Evolutionary conservation across 345 rosid genomes (phyloP).

Genomic region (Citrus mangshanensis): DNA sequence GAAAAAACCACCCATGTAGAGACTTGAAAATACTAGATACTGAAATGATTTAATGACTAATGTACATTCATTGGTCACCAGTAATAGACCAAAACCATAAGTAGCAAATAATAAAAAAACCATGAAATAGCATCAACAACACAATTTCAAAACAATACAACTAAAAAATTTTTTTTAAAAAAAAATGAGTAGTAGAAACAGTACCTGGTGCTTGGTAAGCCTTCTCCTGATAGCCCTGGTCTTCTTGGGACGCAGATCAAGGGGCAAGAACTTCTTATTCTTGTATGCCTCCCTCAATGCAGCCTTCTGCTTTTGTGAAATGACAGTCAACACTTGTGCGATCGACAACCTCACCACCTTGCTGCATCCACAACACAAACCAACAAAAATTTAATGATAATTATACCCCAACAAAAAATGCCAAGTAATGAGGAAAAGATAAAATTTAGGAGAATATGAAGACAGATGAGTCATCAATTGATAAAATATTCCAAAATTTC

Average conservation of each 20-base stretch:
- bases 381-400: not conserved
- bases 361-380: conserved; percentile 34
- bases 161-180: no score
- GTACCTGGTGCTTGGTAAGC: conserved; percentile 93
- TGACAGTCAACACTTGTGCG: conserved; percentile 88
- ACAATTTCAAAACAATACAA: not conserved
- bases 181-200: not conserved
- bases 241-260: conserved; percentile 95
- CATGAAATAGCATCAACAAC: not conserved
- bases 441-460: not conserved
- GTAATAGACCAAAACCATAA: not conserved
- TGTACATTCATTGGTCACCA: not conserved
- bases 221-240: conserved; percentile 89
- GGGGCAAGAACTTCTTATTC: conserved; percentile 79
- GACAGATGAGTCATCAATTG: no score
- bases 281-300: conserved; percentile 79
- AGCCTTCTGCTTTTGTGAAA: conserved; percentile 86
- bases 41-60: not conserved
- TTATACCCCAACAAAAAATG: not conserved
- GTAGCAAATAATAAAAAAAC: not conserved
- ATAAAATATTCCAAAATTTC: no score
- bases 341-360: conserved; percentile 94
- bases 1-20: not conserved
- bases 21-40: not conserved
- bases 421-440: not conserved